phyloP scores from a whole-genome alignment of 78 protist genomes.

The Polysphondylium violaceum region DNA sequence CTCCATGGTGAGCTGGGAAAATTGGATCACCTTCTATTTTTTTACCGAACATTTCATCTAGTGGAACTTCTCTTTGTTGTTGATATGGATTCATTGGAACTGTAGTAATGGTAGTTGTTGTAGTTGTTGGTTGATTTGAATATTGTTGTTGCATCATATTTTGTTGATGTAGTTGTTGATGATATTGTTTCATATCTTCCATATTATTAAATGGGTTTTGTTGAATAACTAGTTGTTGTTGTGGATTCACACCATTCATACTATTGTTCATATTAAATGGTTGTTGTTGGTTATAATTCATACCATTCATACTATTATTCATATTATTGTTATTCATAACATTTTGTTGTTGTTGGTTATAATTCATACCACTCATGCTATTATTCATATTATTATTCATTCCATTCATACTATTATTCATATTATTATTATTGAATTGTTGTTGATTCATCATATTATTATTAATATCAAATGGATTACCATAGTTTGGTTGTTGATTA shows the following conservation, averaged over 20 bases:
- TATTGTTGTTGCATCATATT: conserved; percentile 9
- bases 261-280: background rate
- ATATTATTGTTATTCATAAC: background rate
- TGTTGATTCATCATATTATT: no score
- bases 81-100: conserved; percentile 16
- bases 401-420: no score
- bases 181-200: conserved; percentile 6
- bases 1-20: conserved; percentile 18
- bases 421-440: no score
- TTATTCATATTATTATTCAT: background rate
- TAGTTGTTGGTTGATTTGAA: background rate
- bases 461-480: no score
- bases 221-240: background rate
- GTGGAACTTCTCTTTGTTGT: conserved; percentile 13
- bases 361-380: background rate
- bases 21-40: conserved; percentile 29
- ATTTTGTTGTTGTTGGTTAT: background rate
- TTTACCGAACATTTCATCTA: conserved; percentile 37
- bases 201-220: conserved; percentile 6
- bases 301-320: background rate
- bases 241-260: background rate
- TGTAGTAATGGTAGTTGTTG: conserved; percentile 19
- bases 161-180: conserved; percentile 29
- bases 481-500: background rate
- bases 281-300: background rate